Evolutionary conservation across 441 rosid species (phyloP).

Genomic region (Raphanus hybrid): DNA sequence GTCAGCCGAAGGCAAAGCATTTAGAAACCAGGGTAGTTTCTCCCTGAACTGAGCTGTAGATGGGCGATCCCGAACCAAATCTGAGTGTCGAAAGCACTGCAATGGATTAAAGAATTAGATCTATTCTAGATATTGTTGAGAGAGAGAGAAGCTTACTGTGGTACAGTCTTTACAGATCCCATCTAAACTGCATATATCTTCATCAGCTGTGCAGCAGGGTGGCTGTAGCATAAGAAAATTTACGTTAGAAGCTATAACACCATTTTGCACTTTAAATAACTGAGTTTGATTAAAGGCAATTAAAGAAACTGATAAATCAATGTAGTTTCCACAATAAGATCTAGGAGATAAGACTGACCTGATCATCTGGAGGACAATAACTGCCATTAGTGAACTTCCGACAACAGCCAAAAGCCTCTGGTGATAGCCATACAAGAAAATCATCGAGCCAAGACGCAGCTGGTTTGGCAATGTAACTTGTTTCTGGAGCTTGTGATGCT

Average conservation of each 20-base stretch:
- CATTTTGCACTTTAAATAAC: conserved; percentile 28
- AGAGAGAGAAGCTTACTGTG: conserved; percentile 53
- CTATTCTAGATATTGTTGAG: conserved; percentile 19
- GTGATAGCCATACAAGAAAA: conserved; percentile 73
- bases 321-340: conserved; percentile 21
- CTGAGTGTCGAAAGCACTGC: conserved; percentile 76
- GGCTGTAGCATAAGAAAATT: conserved; percentile 56
- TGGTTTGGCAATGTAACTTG: conserved; percentile 73
- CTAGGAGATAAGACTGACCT: conserved; percentile 48
- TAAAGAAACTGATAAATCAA: conserved; percentile 26
- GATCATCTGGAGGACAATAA: conserved; percentile 78
- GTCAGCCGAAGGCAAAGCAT: conserved; percentile 79
- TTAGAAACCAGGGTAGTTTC: conserved; percentile 81
- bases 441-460: conserved; percentile 83
- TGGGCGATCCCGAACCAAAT: conserved; percentile 63
- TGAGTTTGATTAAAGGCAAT: conserved; percentile 29
- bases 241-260: conserved; percentile 35
- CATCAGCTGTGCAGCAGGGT: conserved; percentile 86
- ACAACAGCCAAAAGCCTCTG: conserved; percentile 80
- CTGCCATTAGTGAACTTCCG: conserved; percentile 62
- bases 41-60: conserved; percentile 66
- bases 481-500: conserved; percentile 61
- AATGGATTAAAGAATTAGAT: conserved; percentile 46
- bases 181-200: conserved; percentile 63
- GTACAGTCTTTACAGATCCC: conserved; percentile 78